These are phyloP conservation scores for Pleoardoris graminearum DNA, from an alignment of 2,329 filamentous ascomycete genomes.

Conservation along the genomic window DNA sequence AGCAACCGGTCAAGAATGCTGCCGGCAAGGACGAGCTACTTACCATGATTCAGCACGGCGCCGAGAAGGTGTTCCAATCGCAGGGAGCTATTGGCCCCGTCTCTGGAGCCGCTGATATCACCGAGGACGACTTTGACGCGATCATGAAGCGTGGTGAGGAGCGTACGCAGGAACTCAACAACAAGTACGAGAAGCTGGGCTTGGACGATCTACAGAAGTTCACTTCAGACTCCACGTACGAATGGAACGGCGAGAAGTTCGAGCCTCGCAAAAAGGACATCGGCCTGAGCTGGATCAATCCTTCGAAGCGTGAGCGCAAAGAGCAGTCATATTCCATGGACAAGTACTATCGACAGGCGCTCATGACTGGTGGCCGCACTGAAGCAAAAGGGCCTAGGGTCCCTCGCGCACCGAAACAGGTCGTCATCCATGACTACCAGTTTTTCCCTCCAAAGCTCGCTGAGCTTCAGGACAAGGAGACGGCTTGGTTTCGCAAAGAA, in stretches of 20 bases:
- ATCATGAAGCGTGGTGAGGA: constrained; percentile 86
- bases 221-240: constrained; percentile 94
- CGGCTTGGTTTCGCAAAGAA: constrained; percentile 92
- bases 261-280: constrained; percentile 83
- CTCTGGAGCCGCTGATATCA: constrained; percentile 65
- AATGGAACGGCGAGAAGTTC: constrained; percentile 98
- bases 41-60: constrained; percentile 98
- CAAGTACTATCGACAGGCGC: constrained; percentile 92
- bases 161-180: constrained; percentile 85
- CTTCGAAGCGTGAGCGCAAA: constrained; percentile 96
- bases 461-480: constrained; percentile 94
- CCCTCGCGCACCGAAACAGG: constrained; percentile 91
- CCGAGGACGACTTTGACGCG: constrained; percentile 86
- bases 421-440: constrained; percentile 91
- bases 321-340: constrained; percentile 98
- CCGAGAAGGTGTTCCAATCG: constrained; percentile 86
- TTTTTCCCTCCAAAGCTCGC: constrained; percentile 86
- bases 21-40: constrained; percentile 95
- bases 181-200: constrained; percentile 94
- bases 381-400: constrained; percentile 91
- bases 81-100: constrained; percentile 67
- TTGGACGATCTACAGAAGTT: constrained; percentile 98
- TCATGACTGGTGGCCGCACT: constrained; percentile 77
- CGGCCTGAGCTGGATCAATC: constrained; percentile 95
- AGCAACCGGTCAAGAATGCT: constrained; percentile 85